Evolutionary conservation across 495 filamentous ascomycete species (phyloP), one percentile per base, ranked within the genome.

Genomic region (Penicillium malachiteum): DNA sequence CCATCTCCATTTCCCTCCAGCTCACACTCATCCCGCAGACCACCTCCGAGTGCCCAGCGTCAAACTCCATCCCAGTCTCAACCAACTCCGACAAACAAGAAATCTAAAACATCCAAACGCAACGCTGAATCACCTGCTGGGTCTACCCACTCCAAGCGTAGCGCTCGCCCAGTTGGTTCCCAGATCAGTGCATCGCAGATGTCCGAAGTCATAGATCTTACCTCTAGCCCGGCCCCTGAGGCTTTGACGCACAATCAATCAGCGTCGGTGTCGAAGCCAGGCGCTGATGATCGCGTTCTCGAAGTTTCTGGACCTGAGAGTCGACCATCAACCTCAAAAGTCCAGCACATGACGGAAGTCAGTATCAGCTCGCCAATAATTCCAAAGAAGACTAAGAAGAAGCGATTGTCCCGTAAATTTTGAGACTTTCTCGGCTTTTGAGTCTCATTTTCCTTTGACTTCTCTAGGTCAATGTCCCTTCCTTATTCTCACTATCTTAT

Each of bases 171-270:
- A 10, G 52, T 54, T 0, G 26, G 16, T 35, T 63, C 57, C 3
- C 64, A 60, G 30, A 47, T 43, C 32, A 54, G 50, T 5, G 38
- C 50, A 17, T 67, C 70, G 2, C 66, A 71, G 49, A 50, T 42
- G 9, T 71, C 69, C 3, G 62, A 60, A 21, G 46, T 79, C 14
- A 62, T 82, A 9, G 78, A 80, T 48, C 59, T 81, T 18, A 81
- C 78, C 0, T 71, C 71, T 17, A 76, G 72, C 45, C 74, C 78
- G 18, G 52, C 56, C 3, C 59, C 59, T 65, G 17, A 3, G 10
- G 35, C 32, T 0, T 31, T 37, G 13, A 47, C 41, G 26, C 30
- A 32, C 38, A 31, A 43, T 17, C 39, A 18, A 52, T 17, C 62
- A 75, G 12, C 78, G 12, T 5, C 8, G 5, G 12, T 10, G 34